A percentile compares a stretch with the other conserved stretches of the same genome.
Conservation (phyloP, 306 rosid species). For the Carpinus fangiana region DNA sequence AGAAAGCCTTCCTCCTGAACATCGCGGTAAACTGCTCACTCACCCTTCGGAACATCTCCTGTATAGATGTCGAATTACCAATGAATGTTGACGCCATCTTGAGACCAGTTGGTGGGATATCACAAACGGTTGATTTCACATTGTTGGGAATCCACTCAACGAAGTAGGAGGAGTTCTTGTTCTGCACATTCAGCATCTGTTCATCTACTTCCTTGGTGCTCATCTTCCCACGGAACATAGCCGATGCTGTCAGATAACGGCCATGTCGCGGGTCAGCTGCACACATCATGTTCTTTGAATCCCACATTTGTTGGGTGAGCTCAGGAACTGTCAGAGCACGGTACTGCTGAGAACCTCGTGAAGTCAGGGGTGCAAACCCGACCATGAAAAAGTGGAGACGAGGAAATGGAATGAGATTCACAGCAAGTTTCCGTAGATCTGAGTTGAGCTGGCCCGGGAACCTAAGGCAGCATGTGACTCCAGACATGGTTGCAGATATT, state of each 20-base stretch:
- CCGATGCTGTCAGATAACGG: slow-evolving; percentile 42
- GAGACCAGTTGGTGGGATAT: slow-evolving; percentile 46
- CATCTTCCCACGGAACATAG: slow-evolving; percentile 51
- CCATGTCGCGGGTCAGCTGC: slow-evolving; percentile 50
- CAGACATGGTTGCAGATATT: slow-evolving; percentile 48
- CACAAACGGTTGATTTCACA: slow-evolving; percentile 47
- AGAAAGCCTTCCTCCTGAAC: slow-evolving; percentile 51
- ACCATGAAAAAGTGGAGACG: slow-evolving; percentile 55
- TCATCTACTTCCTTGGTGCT: slow-evolving; percentile 50
- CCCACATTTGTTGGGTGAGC: slow-evolving; percentile 53
- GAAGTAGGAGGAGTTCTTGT: slow-evolving; percentile 51
- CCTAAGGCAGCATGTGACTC: slow-evolving; percentile 46
- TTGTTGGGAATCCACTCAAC: slow-evolving; percentile 56
- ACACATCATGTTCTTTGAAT: slow-evolving; percentile 50
- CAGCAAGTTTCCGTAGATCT: slow-evolving; percentile 46
- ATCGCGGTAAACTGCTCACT: slow-evolving; percentile 50
- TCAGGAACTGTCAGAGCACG: slow-evolving; percentile 43
- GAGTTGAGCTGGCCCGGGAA: slow-evolving; percentile 53
- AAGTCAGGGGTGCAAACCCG: slow-evolving; percentile 47
- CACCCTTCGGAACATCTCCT: slow-evolving; percentile 52
- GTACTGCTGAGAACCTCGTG: slow-evolving; percentile 47
- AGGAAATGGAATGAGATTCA: slow-evolving; percentile 45
- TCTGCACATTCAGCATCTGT: slow-evolving; percentile 52
- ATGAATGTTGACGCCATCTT: slow-evolving; percentile 51
- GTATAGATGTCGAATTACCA: slow-evolving; percentile 43